A percentile compares a stretch with the other conserved stretches of the same genome.
Conservation (phyloP, 768 basidiomycete species). For the Russula griseocarnosa region DNA sequence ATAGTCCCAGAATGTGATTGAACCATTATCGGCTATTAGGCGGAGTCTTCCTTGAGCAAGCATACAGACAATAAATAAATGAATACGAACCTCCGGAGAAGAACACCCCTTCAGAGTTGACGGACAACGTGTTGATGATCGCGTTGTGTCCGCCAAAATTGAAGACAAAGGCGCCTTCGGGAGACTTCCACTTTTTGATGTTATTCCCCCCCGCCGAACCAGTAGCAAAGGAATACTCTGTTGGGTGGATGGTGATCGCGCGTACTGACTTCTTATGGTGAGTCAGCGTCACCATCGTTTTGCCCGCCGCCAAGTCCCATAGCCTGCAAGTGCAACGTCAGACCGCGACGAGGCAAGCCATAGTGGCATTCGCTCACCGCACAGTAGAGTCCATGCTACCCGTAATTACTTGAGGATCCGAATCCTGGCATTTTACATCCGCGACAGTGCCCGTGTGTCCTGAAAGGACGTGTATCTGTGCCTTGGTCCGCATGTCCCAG, state of each 20-base stretch:
- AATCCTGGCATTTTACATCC: conserved; percentile 93
- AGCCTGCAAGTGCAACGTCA: conserved; percentile 45
- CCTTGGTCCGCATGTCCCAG: conserved; percentile 99
- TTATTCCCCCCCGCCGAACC: conserved; percentile 99
- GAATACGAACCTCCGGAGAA: conserved; percentile 82
- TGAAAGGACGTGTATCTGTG: conserved; percentile 86
- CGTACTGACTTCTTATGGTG: conserved; percentile 99
- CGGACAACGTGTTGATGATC: conserved; percentile 92
- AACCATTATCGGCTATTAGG: conserved; percentile 81
- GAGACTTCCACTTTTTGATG: conserved; percentile 99
- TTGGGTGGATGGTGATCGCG: conserved; percentile 90
- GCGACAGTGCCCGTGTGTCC: conserved; percentile 96
- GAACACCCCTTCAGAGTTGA: conserved; percentile 94
- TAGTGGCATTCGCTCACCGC: conserved; percentile 48
- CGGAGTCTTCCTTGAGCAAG: neutral
- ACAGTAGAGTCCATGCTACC: conserved; percentile 98
- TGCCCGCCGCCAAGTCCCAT: conserved; percentile 98
- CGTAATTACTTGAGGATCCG: conserved; percentile 96
- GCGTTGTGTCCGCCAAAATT: conserved; percentile 96
- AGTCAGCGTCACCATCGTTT: conserved; percentile 94
- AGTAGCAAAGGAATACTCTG: conserved; percentile 93
- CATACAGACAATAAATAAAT: neutral
- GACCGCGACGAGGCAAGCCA: conserved; percentile 1
- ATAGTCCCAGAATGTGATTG: conserved; percentile 92
- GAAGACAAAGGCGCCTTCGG: conserved; percentile 92